Conservation (phyloP, 1,284 basidiomycete species). For the Golubevia sp. region DNA sequence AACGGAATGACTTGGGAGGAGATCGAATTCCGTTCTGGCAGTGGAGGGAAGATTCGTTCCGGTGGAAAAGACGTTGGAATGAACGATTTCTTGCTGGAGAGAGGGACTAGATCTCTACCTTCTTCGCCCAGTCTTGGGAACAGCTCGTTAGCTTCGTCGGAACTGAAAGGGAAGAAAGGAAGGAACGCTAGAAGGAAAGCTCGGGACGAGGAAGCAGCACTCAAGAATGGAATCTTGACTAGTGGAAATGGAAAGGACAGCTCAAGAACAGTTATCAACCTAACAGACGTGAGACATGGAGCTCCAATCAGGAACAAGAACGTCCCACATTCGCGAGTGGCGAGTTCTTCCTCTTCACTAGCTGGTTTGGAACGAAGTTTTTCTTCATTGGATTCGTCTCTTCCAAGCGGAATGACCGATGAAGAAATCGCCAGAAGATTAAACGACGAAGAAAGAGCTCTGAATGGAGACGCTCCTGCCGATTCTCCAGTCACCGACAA, state of each 20-base stretch:
- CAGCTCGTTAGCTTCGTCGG: conserved; percentile 3
- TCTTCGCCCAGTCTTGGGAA: not conserved
- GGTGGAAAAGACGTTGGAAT: not conserved
- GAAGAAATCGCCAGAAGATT: not conserved
- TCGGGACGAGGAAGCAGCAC: conserved; percentile 17
- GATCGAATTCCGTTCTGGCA: not conserved
- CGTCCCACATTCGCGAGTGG: no score
- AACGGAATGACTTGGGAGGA: not conserved
- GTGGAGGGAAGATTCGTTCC: no score
- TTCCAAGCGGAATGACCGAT: not conserved
- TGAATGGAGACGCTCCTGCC: not conserved
- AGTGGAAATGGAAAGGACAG: not conserved
- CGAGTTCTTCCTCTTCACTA: not conserved
- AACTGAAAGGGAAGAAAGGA: conserved; percentile 26
- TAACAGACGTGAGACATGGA: conserved; percentile 44
- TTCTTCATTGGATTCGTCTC: not conserved
- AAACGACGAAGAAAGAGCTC: not conserved
- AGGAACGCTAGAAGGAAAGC: conserved; percentile 20
- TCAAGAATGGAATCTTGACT: not conserved
- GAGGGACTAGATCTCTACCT: not conserved
- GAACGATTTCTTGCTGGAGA: not conserved
- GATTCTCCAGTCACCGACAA: not conserved
- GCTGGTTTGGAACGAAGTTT: not conserved
- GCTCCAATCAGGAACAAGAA: conserved; percentile 6
- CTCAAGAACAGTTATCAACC: conserved; percentile 19